Evolutionary conservation across 2,329 filamentous ascomycete species (phyloP).

Genomic region (Fusarium sp.): DNA sequence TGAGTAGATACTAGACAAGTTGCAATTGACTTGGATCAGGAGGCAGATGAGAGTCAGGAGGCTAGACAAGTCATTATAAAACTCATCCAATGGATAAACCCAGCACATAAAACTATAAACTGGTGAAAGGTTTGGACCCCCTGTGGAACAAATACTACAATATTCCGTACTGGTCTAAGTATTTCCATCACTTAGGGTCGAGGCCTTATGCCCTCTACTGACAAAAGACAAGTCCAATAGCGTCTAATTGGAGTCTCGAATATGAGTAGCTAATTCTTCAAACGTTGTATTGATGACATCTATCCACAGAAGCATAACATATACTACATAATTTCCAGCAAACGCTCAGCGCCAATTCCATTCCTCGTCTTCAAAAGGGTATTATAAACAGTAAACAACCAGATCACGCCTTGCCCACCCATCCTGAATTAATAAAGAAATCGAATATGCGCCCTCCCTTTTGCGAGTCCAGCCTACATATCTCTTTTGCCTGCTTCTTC

Average conservation of each 20-base stretch:
- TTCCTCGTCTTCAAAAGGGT: conserved; percentile 33
- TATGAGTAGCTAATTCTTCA: neutral
- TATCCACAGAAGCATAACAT: conserved; percentile 6
- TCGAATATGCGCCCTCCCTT: conserved; percentile 91
- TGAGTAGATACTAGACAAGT: neutral
- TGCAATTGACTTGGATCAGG: neutral
- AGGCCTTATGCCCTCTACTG: neutral
- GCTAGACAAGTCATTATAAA: neutral
- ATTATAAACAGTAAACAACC: conserved; percentile 34
- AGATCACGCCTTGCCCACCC: conserved; percentile 82
- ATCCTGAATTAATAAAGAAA: conserved; percentile 92
- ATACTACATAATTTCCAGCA: conserved; percentile 1
- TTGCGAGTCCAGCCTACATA: conserved; percentile 83
- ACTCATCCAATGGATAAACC: neutral
- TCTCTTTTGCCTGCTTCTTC: conserved; percentile 91
- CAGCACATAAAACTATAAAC: neutral
- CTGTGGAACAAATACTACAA: neutral
- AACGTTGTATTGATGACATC: conserved; percentile 11
- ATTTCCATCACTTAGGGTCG: neutral
- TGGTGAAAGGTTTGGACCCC: neutral
- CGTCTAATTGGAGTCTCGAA: neutral
- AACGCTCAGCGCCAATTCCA: conserved; percentile 30
- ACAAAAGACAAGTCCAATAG: neutral
- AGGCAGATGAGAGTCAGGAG: neutral
- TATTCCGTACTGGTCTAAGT: no score